Evolutionary conservation across 2,329 filamentous ascomycete genomes (phyloP).

Genomic region (Fusarium nurragi): DNA sequence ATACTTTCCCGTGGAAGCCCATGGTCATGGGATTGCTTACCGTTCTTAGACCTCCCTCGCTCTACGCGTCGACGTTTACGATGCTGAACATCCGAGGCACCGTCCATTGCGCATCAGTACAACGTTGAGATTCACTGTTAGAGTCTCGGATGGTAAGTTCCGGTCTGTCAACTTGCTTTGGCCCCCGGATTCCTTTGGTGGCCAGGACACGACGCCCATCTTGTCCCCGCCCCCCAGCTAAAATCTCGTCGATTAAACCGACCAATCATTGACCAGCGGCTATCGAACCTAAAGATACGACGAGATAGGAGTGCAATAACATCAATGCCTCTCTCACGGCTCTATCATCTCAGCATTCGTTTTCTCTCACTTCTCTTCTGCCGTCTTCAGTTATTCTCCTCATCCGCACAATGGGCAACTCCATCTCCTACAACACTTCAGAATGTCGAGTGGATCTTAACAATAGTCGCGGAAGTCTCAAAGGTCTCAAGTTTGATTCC

Average conservation of each 20-base stretch:
- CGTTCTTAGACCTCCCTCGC: constrained; percentile 21
- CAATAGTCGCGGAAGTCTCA: constrained; percentile 21
- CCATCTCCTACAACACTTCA: constrained; percentile 10
- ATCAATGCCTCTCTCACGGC: too few species aligned
- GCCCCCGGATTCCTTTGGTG: background rate
- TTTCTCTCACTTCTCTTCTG: too few species aligned
- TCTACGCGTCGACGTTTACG: too few species aligned
- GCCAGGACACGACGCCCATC: background rate
- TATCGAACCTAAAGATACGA: background rate
- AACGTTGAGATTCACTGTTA: too few species aligned
- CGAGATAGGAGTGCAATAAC: background rate
- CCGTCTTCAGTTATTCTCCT: too few species aligned
- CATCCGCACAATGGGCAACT: constrained; percentile 2
- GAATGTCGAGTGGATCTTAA: background rate
- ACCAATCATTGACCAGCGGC: background rate
- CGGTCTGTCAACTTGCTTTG: too few species aligned
- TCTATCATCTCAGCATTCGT: too few species aligned
- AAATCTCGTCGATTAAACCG: constrained; percentile 7
- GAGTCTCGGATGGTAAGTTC: too few species aligned
- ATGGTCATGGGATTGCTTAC: too few species aligned
- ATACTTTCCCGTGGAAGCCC: too few species aligned
- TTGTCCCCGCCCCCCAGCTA: background rate
- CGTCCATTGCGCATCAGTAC: too few species aligned
- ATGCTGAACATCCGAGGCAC: too few species aligned
- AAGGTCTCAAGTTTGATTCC: constrained; percentile 48